A percentile compares a stretch with the other conserved stretches of the same genome.
phyloP scores from a whole-genome alignment of 2,329 filamentous ascomycete species.

The Calonectria honghensis region DNA sequence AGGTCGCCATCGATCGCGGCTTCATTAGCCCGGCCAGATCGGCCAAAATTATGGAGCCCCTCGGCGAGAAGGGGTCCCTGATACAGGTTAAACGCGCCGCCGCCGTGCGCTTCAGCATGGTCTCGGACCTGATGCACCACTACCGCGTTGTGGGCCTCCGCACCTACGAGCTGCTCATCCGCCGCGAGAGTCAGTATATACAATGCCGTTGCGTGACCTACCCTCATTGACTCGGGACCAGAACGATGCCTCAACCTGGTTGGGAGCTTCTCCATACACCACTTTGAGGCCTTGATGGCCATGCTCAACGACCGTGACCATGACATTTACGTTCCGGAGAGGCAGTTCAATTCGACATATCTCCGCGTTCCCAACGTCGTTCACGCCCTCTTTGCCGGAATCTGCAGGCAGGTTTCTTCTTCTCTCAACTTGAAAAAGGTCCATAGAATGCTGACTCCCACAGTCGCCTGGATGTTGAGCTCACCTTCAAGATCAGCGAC shows the following conservation, averaged over 20 bases:
- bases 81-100: conserved; percentile 15
- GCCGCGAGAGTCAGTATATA: conserved; percentile 21
- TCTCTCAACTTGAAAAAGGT: too few relatives aligned
- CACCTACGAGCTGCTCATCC: conserved; percentile 23
- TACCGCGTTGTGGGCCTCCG: conserved; percentile 10
- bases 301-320: conserved; percentile 5
- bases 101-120: conserved; percentile 9
- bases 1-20: conserved; percentile 21
- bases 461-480: conserved; percentile 12
- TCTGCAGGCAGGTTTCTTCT: background rate
- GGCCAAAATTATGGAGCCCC: conserved; percentile 16
- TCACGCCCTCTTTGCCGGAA: conserved; percentile 7
- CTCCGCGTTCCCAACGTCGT: conserved; percentile 10
- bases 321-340: conserved; percentile 7
- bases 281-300: conserved; percentile 6
- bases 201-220: too few relatives aligned
- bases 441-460: background rate
- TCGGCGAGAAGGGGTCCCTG: conserved; percentile 21
- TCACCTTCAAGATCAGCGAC: conserved; percentile 3
- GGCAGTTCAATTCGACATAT: conserved; percentile 17
- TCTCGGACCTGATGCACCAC: conserved; percentile 14
- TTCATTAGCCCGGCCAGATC: conserved; percentile 22
- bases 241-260: conserved; percentile 17
- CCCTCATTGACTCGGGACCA: background rate
- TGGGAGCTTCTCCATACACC: conserved; percentile 1